Evolutionary conservation across 2,329 filamentous ascomycete species (phyloP).

Genomic region (Colletotrichum nymphaeae): DNA sequence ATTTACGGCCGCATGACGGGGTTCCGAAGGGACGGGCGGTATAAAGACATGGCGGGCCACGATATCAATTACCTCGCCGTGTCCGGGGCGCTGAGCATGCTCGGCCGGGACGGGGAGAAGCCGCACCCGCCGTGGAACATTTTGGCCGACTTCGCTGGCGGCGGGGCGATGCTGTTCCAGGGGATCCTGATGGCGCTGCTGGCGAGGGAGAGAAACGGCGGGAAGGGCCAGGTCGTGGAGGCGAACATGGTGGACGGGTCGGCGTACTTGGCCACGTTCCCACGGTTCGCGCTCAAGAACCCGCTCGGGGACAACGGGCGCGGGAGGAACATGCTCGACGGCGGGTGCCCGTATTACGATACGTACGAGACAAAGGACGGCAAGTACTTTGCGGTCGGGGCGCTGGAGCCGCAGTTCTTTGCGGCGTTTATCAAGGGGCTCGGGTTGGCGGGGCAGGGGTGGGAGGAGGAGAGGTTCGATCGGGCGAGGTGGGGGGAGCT

Average conservation of each 20-base stretch:
- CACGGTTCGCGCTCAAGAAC: slow-evolving; percentile 74
- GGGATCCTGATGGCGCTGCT: slow-evolving; percentile 86
- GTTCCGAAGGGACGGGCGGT: slow-evolving; percentile 88
- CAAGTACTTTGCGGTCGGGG: slow-evolving; percentile 87
- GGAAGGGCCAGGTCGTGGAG: slow-evolving; percentile 88
- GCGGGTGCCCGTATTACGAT: slow-evolving; percentile 88
- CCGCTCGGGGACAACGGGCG: slow-evolving; percentile 71
- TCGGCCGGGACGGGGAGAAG: slow-evolving; percentile 76
- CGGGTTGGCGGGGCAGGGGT: slow-evolving; percentile 62
- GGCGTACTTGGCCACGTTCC: slow-evolving; percentile 82
- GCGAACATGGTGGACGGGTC: slow-evolving; percentile 97
- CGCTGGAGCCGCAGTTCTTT: slow-evolving; percentile 91
- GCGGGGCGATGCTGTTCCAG: slow-evolving; percentile 83
- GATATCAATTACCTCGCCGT: slow-evolving; percentile 98
- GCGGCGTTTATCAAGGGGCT: slow-evolving; percentile 74
- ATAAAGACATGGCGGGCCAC: slow-evolving; percentile 89
- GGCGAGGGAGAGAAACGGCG: slow-evolving; percentile 66
- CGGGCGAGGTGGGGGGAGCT: slow-evolving; percentile 76
- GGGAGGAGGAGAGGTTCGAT: slow-evolving; percentile 68
- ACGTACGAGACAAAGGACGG: slow-evolving; percentile 88
- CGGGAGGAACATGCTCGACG: slow-evolving; percentile 84
- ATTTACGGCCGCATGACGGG: slow-evolving; percentile 90
- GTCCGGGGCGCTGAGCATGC: slow-evolving; percentile 79
- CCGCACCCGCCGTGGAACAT: slow-evolving; percentile 87
- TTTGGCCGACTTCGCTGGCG: slow-evolving; percentile 90